Percentiles rank a stretch among this genome's conserved stretches.
Evolutionary conservation across 495 filamentous ascomycete genomes (phyloP).

Genomic region (Geoglossum glabrum): DNA sequence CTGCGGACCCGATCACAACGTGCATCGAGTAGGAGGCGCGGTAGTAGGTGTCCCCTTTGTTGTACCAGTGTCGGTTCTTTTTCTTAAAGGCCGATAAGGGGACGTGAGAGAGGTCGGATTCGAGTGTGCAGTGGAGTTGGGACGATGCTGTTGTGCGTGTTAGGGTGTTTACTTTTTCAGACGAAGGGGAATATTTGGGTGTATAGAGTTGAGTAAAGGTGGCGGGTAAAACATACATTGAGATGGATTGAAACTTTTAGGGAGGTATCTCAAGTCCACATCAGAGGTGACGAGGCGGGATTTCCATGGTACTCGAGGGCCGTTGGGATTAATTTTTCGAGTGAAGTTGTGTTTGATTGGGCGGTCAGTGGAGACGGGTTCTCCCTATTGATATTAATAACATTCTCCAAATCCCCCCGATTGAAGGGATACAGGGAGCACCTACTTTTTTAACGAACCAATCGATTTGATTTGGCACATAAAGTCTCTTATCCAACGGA

Average conservation of each 20-base stretch:
- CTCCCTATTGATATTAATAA: constrained; percentile 12
- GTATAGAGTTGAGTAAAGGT: neutral
- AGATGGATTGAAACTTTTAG: neutral
- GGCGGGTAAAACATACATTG: neutral
- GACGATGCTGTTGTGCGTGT: too few relatives aligned
- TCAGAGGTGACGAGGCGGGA: constrained; percentile 29
- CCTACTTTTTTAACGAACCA: constrained; percentile 33
- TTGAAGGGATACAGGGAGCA: neutral
- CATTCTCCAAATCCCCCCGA: neutral
- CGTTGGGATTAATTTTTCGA: constrained; percentile 24
- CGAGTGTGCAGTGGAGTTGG: neutral
- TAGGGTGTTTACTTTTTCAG: neutral
- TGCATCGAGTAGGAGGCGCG: constrained; percentile 29
- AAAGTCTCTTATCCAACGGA: constrained; percentile 24
- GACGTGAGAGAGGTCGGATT: neutral
- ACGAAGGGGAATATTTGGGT: too few relatives aligned
- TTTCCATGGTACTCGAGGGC: constrained; percentile 22
- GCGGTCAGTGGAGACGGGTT: constrained; percentile 17
- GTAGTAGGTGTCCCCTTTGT: constrained; percentile 23
- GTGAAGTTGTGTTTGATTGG: constrained; percentile 24
- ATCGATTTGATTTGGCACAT: constrained; percentile 30
- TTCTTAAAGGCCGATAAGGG: neutral
- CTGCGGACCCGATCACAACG: constrained; percentile 33
- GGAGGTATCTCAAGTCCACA: constrained; percentile 19
- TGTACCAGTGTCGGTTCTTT: constrained; percentile 26